Percentiles rank a stretch among this genome's conserved stretches.
Evolutionary conservation across 78 protist species (phyloP).

Genomic region (Thecamonas trahens): DNA sequence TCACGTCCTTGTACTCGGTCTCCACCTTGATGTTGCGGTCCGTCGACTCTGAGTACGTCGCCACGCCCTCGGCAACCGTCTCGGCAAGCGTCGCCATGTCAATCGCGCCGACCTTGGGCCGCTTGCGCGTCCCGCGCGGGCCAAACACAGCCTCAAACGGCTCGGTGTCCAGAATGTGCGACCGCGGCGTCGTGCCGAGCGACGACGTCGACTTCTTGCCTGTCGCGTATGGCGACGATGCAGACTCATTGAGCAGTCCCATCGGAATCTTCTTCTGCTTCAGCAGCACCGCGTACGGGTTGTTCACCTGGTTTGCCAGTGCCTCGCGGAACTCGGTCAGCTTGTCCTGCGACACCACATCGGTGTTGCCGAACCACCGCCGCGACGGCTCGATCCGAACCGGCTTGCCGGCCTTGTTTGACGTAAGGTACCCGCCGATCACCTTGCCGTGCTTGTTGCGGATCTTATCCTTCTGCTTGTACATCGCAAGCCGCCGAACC

Average conservation of each 20-base stretch:
- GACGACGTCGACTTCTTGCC: neutral
- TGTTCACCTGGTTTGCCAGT: slow-evolving; percentile 15
- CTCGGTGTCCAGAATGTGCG: slow-evolving; percentile 54
- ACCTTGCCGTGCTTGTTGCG: too few relatives aligned
- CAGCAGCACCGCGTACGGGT: slow-evolving; percentile 69
- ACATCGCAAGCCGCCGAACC: too few relatives aligned
- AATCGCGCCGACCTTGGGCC: slow-evolving; percentile 53
- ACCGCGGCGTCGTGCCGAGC: neutral
- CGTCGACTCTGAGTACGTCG: neutral
- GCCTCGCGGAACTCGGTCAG: slow-evolving; percentile 66
- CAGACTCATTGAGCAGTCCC: slow-evolving; percentile 43
- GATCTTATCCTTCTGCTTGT: too few relatives aligned
- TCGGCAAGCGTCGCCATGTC: neutral
- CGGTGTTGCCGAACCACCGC: too few relatives aligned
- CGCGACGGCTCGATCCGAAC: too few relatives aligned
- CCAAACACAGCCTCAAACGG: slow-evolving; percentile 86
- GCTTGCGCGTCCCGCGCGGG: slow-evolving; percentile 60
- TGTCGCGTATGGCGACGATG: too few relatives aligned
- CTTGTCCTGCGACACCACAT: too few relatives aligned
- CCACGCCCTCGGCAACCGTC: neutral
- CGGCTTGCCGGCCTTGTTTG: too few relatives aligned
- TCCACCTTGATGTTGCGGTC: slow-evolving; percentile 16
- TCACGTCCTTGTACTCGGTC: neutral
- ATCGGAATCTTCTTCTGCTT: slow-evolving; percentile 51
- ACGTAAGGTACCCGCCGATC: too few relatives aligned